Evolutionary conservation across 2,329 filamentous ascomycete genomes (phyloP).

Genomic region (Diaporthe batatas): DNA sequence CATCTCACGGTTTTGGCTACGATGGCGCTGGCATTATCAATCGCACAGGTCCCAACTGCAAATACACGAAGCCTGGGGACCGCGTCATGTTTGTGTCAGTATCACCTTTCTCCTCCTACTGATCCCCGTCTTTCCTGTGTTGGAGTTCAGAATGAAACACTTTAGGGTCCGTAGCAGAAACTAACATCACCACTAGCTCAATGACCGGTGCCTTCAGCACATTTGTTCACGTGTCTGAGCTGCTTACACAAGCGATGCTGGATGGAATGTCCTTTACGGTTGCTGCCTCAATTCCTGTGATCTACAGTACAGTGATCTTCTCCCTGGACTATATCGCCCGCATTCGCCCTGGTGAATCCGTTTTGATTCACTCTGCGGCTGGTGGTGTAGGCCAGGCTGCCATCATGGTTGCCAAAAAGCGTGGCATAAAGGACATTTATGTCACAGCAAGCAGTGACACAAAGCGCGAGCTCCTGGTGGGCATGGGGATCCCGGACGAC

Average conservation of each 20-base stretch:
- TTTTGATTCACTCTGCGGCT: constrained; percentile 57
- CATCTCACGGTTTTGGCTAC: constrained; percentile 43
- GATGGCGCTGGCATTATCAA: constrained; percentile 49
- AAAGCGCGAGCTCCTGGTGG: constrained; percentile 56
- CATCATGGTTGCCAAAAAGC: constrained; percentile 55
- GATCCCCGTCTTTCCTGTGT: too few species aligned
- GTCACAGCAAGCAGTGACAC: constrained; percentile 57
- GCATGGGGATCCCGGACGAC: constrained; percentile 39
- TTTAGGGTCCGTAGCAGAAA: too few species aligned
- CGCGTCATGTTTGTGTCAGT: constrained; percentile 45
- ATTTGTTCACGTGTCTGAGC: neutral
- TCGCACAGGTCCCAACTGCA: constrained; percentile 47
- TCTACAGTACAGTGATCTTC: constrained; percentile 2
- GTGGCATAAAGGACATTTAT: constrained; percentile 57
- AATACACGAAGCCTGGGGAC: constrained; percentile 45
- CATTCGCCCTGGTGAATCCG: constrained; percentile 46
- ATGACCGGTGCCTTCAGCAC: constrained; percentile 1
- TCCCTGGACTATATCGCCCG: neutral
- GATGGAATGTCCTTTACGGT: neutral
- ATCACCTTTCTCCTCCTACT: too few species aligned
- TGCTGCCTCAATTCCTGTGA: constrained; percentile 18
- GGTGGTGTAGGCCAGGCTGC: constrained; percentile 59
- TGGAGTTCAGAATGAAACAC: too few species aligned
- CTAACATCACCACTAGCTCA: too few species aligned
- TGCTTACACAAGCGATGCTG: neutral